Conservation (phyloP, 2,329 filamentous ascomycete species). For the Cryphonectria parasitica region DNA sequence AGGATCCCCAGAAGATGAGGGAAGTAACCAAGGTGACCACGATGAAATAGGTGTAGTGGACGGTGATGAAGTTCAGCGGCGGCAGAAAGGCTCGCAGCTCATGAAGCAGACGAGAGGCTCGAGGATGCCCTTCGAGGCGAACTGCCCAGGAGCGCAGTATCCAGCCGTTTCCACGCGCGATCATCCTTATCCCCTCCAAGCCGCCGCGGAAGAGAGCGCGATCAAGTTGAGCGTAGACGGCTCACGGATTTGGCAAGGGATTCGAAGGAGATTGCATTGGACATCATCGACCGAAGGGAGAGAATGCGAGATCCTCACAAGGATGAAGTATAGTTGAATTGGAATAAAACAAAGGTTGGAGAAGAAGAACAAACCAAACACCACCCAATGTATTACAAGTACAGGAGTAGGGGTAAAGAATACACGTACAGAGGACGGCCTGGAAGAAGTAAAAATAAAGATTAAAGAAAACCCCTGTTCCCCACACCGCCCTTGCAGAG, state of each 20-base stretch:
- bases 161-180: constrained; percentile 12
- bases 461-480: neutral
- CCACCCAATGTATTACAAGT: neutral
- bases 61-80: constrained; percentile 61
- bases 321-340: neutral
- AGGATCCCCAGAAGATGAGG: constrained; percentile 64
- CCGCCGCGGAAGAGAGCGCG: neutral
- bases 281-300: neutral
- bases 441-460: neutral
- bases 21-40: constrained; percentile 57
- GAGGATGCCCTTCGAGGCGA: neutral
- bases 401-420: neutral
- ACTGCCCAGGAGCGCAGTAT: constrained; percentile 7
- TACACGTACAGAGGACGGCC: neutral
- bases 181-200: neutral
- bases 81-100: constrained; percentile 21
- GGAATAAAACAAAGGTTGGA: neutral
- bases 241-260: neutral
- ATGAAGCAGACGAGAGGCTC: neutral
- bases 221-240: constrained; percentile 12
- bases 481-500: neutral
- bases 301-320: neutral
- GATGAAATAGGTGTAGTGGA: constrained; percentile 72
- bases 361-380: neutral
- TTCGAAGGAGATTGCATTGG: neutral